Base-by-base conservation (phyloP, 331 rosid genomes). In the Arachis monticola region DNA sequence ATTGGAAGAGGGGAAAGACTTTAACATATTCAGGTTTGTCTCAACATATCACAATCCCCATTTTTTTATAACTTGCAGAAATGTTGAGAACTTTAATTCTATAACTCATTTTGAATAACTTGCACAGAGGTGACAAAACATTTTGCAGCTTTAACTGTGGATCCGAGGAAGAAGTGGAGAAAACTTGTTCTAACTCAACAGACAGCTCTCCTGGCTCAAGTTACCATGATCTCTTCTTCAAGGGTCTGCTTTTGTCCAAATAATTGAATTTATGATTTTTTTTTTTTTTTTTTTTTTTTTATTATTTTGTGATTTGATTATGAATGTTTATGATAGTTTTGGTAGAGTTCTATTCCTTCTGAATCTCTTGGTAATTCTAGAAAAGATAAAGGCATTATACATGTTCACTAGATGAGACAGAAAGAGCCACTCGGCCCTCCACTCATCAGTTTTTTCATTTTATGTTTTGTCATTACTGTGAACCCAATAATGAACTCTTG, bases 381-480 rank as follows among this genome's bases (percentile, higher is more conserved):
- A 69, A 73, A 70, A 12, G 41, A 32, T 77, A 44, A 75, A 12
- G 72, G 44, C 30, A 71, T 40, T 70, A 72, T 72, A 73, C n/a
- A 64, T 71, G 69, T 72, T 77, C 66, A 51, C 70, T 74, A 40
- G 86, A 82, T 86, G 89, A 80, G 87, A 85, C 75, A 82, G 81
- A 82, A 80, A 82, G 90, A 75, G 90, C 88, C 90, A 74, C 38
- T 75, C 13, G 67, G 83, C 90, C 93, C 93, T 87, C n/a, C 85
- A 57, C 85, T 74, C 87, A 72, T 84, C 69, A 66, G 42, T n/a
- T n/a, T 69, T 82, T 75, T 48, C 32, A 35, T 22, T 46, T 31
- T 50, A 55, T 59, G 35, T 66, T 56, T 58, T 35, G 38, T 59
- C 1, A 13, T 56, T 64, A 62, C 67, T 67, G 79, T 55, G 58